Percentiles rank a stretch among this genome's conserved stretches.
These are phyloP conservation scores for Sistotremastrum niveocremeum DNA, from an alignment of 768 basidiomycete species.

Conservation along the genomic window DNA sequence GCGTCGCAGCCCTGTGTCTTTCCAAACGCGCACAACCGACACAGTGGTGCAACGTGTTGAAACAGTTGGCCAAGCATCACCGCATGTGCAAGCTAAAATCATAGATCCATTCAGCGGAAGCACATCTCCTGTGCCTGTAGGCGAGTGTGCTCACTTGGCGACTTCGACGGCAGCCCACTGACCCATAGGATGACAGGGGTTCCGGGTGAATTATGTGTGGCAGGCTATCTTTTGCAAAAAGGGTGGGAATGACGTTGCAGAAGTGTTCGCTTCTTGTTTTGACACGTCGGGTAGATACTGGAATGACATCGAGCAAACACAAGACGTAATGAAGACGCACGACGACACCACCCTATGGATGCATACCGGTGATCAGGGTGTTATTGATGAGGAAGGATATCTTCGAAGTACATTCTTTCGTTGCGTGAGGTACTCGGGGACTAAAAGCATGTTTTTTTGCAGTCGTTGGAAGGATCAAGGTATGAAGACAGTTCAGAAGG, in stretches of 20 bases:
- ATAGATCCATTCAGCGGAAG: constrained; percentile 30
- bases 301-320: constrained; percentile 58
- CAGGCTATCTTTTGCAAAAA: constrained; percentile 71
- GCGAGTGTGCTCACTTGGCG: constrained; percentile 15
- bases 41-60: constrained; percentile 64
- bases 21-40: constrained; percentile 62
- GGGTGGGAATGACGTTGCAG: constrained; percentile 30
- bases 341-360: constrained; percentile 57
- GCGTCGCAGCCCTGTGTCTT: constrained; percentile 55
- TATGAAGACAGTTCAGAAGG: constrained; percentile 12
- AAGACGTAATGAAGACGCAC: constrained; percentile 38
- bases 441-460: background rate
- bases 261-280: background rate
- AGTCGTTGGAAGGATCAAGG: constrained; percentile 77
- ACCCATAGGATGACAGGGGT: background rate
- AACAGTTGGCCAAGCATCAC: constrained; percentile 65
- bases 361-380: constrained; percentile 72
- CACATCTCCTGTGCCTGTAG: constrained; percentile 50
- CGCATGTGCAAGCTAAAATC: constrained; percentile 67
- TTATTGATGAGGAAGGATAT: constrained; percentile 75
- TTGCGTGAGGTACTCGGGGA: constrained; percentile 1
- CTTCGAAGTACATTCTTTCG: constrained; percentile 37
- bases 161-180: background rate
- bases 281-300: constrained; percentile 44
- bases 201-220: constrained; percentile 60